Evolutionary conservation across 768 basidiomycete genomes (phyloP), one percentile per base, ranked within the genome.

Genomic region (Hygrocybe coccinea): DNA sequence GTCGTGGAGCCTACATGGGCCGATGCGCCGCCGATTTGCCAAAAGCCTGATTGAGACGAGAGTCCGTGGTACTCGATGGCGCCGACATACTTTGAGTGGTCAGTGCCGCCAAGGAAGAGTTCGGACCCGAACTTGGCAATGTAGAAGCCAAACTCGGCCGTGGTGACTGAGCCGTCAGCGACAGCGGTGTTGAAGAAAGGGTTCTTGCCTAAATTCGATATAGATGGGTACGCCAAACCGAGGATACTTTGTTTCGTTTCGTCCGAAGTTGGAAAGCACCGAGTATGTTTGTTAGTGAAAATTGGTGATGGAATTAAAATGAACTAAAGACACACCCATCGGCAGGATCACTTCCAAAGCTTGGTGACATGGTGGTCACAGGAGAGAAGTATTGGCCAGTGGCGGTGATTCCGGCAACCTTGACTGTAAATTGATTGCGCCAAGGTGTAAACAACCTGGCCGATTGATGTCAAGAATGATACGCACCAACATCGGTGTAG

Each of bases 101-200:
- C 74, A 2, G 73, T 71, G 35, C 82, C 84, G 24, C 84, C 84
- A 46, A 87, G 64, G 57, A 74, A 78, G 14, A 87, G 73, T 64
- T 82, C 79, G n/a, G 79, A 74, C 21, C 70, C 74, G 9, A 66
- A 62, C 15, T 68, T 22, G 9, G 75, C 62, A 44, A 84, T 68
- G 57, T 79, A 78, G 61, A 84, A 75, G 24, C 75, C 72, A 59
- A 84, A 83, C 54, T 74, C 68, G 39, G 72, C 61, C 24, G 71
- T 60, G 6, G 69, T 56, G 2, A 71, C 63, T 35, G 63, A 60
- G 14, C 65, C 67, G 39, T 77, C 68, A 5, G 67, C 61, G 15
- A 79, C 56, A 37, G 82, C 73, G 19, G 75, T 76, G 50, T 79
- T 73, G 62, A 80, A 78, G 49, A 77, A 67, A 0, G 79, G 74